Percentiles rank a stretch among this genome's conserved stretches.
Evolutionary conservation across 371 early-diverging fungal species (phyloP).

Genomic region (Dichotomocladium elegans): DNA sequence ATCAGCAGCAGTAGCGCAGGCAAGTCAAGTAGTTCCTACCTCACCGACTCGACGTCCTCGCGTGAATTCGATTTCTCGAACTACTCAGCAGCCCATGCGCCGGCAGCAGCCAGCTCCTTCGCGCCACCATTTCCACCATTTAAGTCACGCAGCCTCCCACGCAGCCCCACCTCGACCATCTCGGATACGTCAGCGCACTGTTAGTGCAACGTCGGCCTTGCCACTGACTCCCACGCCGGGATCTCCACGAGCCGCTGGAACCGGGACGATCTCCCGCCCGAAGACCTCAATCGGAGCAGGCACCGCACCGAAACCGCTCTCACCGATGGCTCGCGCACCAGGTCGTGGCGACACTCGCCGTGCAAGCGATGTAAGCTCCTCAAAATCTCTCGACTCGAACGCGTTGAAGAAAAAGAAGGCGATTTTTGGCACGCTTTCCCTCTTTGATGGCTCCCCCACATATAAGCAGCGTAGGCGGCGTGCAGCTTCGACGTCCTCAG

Average conservation of each 20-base stretch:
- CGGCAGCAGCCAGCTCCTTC: neutral
- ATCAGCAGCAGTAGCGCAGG: neutral
- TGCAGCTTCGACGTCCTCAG: slow-evolving; percentile 43
- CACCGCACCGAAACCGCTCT: neutral
- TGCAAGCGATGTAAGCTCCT: neutral
- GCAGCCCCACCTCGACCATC: neutral
- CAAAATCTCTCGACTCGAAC: slow-evolving; percentile 30
- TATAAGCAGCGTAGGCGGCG: slow-evolving; percentile 72
- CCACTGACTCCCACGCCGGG: too few relatives aligned
- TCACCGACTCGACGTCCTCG: slow-evolving; percentile 27
- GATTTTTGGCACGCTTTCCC: slow-evolving; percentile 55
- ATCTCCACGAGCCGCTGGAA: too few relatives aligned
- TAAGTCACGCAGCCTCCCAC: slow-evolving; percentile 3
- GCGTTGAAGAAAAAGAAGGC: slow-evolving; percentile 34
- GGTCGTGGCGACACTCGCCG: neutral
- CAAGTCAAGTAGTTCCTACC: neutral
- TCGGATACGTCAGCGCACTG: neutral
- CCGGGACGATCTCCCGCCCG: neutral
- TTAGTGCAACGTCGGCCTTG: neutral
- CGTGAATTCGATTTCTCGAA: slow-evolving; percentile 27
- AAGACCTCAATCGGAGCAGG: too few relatives aligned
- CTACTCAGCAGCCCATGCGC: slow-evolving; percentile 8
- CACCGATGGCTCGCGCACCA: neutral
- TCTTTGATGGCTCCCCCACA: slow-evolving; percentile 70
- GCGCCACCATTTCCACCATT: slow-evolving; percentile 1